A percentile compares a stretch with the other conserved stretches of the same genome.
Conservation (phyloP, 2,329 filamentous ascomycete genomes). For the Colletotrichum karsti region DNA sequence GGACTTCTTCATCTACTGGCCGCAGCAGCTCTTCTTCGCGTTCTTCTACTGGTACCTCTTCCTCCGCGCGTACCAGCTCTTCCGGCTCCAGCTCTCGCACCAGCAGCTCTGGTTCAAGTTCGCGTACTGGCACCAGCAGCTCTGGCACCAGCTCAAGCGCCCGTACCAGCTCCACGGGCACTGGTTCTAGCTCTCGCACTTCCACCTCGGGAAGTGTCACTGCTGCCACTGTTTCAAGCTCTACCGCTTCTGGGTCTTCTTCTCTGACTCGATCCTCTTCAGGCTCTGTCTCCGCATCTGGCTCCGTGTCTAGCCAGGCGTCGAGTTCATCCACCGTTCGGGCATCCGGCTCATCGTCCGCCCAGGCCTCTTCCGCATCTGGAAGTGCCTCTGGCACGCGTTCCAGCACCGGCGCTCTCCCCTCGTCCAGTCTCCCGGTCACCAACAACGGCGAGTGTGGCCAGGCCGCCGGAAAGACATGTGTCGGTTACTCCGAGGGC, state of each 20-base stretch:
- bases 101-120: neutral
- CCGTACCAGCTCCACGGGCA: neutral
- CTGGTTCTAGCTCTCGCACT: neutral
- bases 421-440: neutral
- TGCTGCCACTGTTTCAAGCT: neutral
- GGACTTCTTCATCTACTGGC: neutral
- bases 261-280: constrained; percentile 4
- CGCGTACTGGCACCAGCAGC: neutral
- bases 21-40: neutral
- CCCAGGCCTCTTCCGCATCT: neutral
- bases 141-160: neutral
- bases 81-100: neutral
- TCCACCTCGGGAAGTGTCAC: neutral
- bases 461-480: neutral
- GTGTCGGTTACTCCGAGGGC: neutral
- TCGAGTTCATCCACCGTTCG: neutral
- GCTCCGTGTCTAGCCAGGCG: neutral
- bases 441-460: neutral
- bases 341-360: neutral
- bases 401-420: neutral
- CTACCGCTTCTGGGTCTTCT: neutral
- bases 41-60: no score
- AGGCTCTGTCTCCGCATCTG: neutral
- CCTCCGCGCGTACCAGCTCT: neutral
- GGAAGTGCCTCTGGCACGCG: neutral